Evolutionary conservation across 768 basidiomycete species (phyloP).

Genomic region (Agrocybe praecox): DNA sequence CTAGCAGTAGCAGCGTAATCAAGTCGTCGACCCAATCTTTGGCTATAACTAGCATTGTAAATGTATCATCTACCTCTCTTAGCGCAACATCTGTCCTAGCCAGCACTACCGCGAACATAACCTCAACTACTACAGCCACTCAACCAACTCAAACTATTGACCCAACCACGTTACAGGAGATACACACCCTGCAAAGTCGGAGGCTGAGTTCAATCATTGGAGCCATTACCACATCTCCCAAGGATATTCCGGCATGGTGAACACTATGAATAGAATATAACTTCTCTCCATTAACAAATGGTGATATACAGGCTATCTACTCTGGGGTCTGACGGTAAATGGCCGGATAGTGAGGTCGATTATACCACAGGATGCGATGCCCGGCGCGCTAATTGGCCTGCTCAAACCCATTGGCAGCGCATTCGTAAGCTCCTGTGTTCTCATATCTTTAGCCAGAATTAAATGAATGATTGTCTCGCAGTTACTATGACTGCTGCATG

Average conservation of each 20-base stretch:
- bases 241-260: constrained; percentile 43
- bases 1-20: neutral
- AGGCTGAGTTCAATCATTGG: constrained; percentile 46
- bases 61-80: neutral
- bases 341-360: constrained; percentile 58
- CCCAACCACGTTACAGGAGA: constrained; percentile 19
- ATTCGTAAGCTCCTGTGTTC: constrained; percentile 38
- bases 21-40: neutral
- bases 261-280: neutral
- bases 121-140: constrained; percentile 2
- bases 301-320: constrained; percentile 41
- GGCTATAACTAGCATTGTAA: neutral
- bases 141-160: constrained; percentile 15
- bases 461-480: constrained; percentile 19
- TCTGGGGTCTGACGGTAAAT: constrained; percentile 50
- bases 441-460: neutral
- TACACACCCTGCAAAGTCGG: constrained; percentile 26
- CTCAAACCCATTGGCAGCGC: constrained; percentile 58
- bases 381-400: constrained; percentile 71
- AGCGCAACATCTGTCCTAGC: neutral
- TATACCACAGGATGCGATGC: constrained; percentile 67
- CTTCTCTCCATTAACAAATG: neutral
- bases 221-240: constrained; percentile 24
- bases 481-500: constrained; percentile 59
- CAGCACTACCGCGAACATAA: neutral